These are phyloP conservation scores for Gaillardinia entomophila DNA, from an alignment of 805 yeast species.

Conservation along the genomic window DNA sequence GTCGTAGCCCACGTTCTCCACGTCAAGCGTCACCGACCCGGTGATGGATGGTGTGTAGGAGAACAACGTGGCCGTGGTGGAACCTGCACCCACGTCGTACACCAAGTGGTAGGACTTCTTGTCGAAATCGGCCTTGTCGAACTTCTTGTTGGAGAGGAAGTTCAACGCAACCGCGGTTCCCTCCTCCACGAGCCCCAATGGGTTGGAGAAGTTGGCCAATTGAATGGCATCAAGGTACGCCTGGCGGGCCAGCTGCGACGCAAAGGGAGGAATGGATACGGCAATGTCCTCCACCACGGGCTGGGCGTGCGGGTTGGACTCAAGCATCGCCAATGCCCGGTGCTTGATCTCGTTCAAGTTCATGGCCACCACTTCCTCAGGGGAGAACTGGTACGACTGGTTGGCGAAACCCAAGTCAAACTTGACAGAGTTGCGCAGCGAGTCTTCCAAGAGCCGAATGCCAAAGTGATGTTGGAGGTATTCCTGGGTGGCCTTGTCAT, in stretches of 20 bases:
- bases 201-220: slow-evolving; percentile 55
- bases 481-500: slow-evolving; percentile 39
- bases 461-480: slow-evolving; percentile 60
- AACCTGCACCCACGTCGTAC: slow-evolving; percentile 91
- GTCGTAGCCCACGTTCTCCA: slow-evolving; percentile 70
- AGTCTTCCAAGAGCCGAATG: slow-evolving; percentile 35
- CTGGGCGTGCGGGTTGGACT: slow-evolving; percentile 37
- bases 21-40: slow-evolving; percentile 43
- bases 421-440: slow-evolving; percentile 47
- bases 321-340: slow-evolving; percentile 61
- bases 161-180: slow-evolving; percentile 89
- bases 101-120: slow-evolving; percentile 57
- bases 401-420: slow-evolving; percentile 40
- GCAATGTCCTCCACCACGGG: slow-evolving; percentile 59
- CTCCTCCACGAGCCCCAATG: slow-evolving; percentile 73
- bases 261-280: slow-evolving; percentile 72
- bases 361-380: slow-evolving; percentile 88
- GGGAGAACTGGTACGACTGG: slow-evolving; percentile 29
- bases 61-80: slow-evolving; percentile 82
- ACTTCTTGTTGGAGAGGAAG: slow-evolving; percentile 54
- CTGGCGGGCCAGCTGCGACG: slow-evolving; percentile 56
- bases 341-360: slow-evolving; percentile 54
- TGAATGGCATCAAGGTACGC: slow-evolving; percentile 70
- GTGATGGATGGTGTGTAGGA: slow-evolving; percentile 46
- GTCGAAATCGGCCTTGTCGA: slow-evolving; percentile 27